A percentile compares a stretch with the other conserved stretches of the same genome.
Conservation (phyloP, 148 eudicot genomes). For the Fagopyrum esculentum region DNA sequence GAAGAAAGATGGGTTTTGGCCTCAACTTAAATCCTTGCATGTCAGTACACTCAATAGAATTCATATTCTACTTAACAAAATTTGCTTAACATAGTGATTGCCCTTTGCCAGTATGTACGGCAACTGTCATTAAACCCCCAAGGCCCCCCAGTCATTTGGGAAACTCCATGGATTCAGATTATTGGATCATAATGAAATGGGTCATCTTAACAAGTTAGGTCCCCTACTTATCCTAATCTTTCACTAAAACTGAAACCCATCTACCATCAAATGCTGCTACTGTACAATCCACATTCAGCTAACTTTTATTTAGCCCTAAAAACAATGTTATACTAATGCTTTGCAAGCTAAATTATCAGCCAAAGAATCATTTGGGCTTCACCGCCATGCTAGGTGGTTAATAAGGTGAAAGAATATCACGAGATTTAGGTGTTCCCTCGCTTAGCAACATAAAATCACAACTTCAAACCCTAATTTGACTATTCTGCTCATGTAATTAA, state of each 20-base stretch:
- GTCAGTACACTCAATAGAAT: background rate
- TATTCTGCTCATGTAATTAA: background rate
- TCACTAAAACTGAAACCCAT: constrained; percentile 6
- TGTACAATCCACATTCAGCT: background rate
- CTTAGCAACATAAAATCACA: background rate
- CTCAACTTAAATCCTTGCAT: background rate
- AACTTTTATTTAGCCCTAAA: background rate
- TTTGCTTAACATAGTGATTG: background rate
- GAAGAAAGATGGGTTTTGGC: background rate
- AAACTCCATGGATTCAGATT: background rate
- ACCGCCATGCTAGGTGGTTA: background rate
- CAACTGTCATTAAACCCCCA: background rate
- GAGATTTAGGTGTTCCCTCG: constrained; percentile 10
- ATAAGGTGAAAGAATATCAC: constrained; percentile 1
- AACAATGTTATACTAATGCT: background rate
- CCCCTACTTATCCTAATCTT: constrained; percentile 11
- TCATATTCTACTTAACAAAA: background rate
- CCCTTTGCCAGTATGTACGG: background rate
- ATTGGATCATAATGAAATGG: constrained; percentile 10
- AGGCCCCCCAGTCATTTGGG: background rate
- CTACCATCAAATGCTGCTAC: background rate
- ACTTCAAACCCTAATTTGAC: constrained; percentile 9
- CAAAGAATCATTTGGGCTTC: background rate
- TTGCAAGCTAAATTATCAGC: constrained; percentile 1
- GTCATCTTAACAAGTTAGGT: constrained; percentile 8